phyloP scores from a whole-genome alignment of 805 yeast genomes.

The Scheffersomyces spartinae region DNA sequence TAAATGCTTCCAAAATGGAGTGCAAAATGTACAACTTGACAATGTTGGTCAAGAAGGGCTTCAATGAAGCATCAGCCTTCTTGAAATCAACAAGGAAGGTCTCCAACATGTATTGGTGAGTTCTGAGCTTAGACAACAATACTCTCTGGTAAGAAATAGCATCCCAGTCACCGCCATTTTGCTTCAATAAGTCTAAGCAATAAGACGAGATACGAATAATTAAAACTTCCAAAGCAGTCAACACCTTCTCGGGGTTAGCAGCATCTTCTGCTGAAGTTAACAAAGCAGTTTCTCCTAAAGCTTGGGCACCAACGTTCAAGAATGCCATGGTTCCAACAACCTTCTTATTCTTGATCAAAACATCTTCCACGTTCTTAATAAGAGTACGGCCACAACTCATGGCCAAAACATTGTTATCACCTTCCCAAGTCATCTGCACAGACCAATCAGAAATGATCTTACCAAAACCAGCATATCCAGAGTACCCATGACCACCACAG shows the following conservation, averaged over 20 bases:
- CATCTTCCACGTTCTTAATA: conserved; percentile 18
- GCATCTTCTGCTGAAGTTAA: conserved; percentile 9
- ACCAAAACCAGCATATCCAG: conserved; percentile 33
- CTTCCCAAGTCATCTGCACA: conserved; percentile 40
- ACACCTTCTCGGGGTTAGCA: conserved; percentile 1
- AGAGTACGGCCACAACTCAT: conserved; percentile 30
- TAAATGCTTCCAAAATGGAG: conserved; percentile 20
- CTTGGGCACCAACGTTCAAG: conserved; percentile 19
- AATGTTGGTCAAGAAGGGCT: conserved; percentile 13
- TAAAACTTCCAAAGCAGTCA: conserved; percentile 15
- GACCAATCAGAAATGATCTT: conserved; percentile 35
- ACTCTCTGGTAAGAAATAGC: conserved; percentile 25
- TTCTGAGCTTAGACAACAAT: conserved; percentile 28
- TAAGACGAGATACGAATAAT: conserved; percentile 23
- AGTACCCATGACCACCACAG: conserved; percentile 39
- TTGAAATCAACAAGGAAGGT: conserved; percentile 9
- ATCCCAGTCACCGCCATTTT: conserved; percentile 20
- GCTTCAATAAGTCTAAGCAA: conserved; percentile 16
- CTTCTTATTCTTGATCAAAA: conserved; percentile 17
- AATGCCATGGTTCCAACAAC: conserved; percentile 24
- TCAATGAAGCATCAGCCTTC: conserved; percentile 6
- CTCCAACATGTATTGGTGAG: conserved; percentile 29
- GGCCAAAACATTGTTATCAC: conserved; percentile 35
- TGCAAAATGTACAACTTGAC: conserved; percentile 22
- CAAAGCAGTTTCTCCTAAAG: too few species aligned